Base-by-base conservation (phyloP, 176 grass and related monocot genomes). In the Ensete glaucum region DNA sequence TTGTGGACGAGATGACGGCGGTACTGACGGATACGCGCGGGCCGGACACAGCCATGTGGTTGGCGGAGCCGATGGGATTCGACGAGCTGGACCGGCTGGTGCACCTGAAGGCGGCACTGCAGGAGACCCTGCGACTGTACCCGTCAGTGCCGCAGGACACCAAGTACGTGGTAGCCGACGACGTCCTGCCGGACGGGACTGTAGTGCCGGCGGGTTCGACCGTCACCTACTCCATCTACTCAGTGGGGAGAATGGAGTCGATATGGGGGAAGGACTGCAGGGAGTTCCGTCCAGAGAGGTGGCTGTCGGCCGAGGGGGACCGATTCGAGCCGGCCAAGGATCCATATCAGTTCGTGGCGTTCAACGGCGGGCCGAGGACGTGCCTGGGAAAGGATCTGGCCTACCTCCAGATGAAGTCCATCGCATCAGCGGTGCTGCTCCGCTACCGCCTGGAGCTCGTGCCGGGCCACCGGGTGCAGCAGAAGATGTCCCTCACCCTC, bases 221-320 rank as follows among this genome's bases (percentile, higher is more conserved):
- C 21, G 80, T 97, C 78, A 97, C 94, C 54, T 97, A 97, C 85
- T 97, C 94, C 49, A 97, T 97, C 85, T 97, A 97, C 80, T 93
- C 94, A 10, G 85, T 91, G 0, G 94, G 90, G 1, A 85, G 94
- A 57, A 92, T 97, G 90, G 90, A 93, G 90, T 81, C 67, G 54
- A 87, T 97, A 4, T 97, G 94, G 94, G 93, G 94, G 1, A 93
- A 93, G 29, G 90, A 97, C 75, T 93, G 94, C 85, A 52, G 60
- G 11, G 94, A 97, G 13, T 97, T 97, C 87, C 69, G 69, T 56
- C 94, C 94, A 1, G 93, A 97, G 77, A 62, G 94, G 65, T 97
- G 94, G 94, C 79, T 97, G 51, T 93, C 94, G 8, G 56, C 79
- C 0, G 85, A 93, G 15, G 88, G 93, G 19, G 72, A 77, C 15